A percentile compares a stretch with the other conserved stretches of the same genome.
Evolutionary conservation across 345 rosid species (phyloP).

Genomic region (Brassica cretica): DNA sequence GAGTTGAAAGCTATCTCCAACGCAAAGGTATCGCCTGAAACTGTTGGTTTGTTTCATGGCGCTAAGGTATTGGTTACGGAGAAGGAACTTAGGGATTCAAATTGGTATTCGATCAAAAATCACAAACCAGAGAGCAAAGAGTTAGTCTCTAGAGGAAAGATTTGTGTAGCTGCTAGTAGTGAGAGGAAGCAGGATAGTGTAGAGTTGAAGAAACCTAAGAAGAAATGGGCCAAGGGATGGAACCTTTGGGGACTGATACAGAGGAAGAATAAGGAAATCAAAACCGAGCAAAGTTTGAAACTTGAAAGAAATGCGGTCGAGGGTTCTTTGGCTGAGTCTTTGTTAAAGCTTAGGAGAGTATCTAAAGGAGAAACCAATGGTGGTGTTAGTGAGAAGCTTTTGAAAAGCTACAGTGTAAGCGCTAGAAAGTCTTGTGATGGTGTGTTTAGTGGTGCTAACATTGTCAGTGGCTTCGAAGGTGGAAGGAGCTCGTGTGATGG

Average conservation of each 20-base stretch:
- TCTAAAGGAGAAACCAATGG: conserved; percentile 44
- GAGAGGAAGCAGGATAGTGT: conserved; percentile 29
- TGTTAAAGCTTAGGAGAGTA: conserved; percentile 49
- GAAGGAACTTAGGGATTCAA: conserved; percentile 58
- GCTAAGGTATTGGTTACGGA: conserved; percentile 61
- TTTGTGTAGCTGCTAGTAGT: conserved; percentile 43
- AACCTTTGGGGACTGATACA: conserved; percentile 71
- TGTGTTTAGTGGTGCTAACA: conserved; percentile 15
- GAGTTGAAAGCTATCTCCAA: conserved; percentile 61
- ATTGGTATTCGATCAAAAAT: conserved; percentile 55
- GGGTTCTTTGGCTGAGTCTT: conserved; percentile 49
- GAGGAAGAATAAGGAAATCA: conserved; percentile 46
- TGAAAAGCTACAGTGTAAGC: conserved; percentile 60
- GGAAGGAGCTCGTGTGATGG: conserved; percentile 47
- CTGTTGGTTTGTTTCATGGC: conserved; percentile 58
- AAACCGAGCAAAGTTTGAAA: conserved; percentile 36
- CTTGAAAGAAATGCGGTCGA: conserved; percentile 43
- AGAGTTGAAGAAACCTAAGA: conserved; percentile 31
- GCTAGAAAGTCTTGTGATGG: conserved; percentile 56
- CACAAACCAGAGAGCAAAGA: conserved; percentile 38
- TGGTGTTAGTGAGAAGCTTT: conserved; percentile 59
- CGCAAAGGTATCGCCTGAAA: conserved; percentile 70
- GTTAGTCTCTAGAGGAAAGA: conserved; percentile 52
- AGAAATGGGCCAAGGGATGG: conserved; percentile 52
- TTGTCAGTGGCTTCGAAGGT: conserved; percentile 32